Evolutionary conservation across 768 basidiomycete species (phyloP).

Genomic region (Pulveroboletus sp.): DNA sequence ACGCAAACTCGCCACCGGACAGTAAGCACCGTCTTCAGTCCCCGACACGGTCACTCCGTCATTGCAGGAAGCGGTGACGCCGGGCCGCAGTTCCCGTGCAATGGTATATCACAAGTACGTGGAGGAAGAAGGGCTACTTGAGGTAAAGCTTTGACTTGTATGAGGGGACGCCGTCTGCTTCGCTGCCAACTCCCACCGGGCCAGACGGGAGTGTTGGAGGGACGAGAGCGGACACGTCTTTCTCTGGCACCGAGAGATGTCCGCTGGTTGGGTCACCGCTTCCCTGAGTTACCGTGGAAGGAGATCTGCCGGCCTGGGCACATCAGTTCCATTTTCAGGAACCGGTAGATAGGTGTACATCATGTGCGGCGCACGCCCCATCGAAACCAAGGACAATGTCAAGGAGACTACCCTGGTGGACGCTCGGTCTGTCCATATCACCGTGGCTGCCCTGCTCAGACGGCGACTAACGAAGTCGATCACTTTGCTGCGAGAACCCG

Average conservation of each 20-base stretch:
- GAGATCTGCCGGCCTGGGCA: background rate
- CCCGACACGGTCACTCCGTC: slow-evolving; percentile 4
- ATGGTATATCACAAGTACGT: slow-evolving; percentile 6
- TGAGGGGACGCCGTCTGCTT: slow-evolving; percentile 3
- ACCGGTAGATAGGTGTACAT: background rate
- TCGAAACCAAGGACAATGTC: background rate
- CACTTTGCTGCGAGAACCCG: background rate
- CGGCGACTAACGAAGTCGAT: background rate
- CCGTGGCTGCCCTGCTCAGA: slow-evolving; percentile 1
- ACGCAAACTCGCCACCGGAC: slow-evolving; percentile 12
- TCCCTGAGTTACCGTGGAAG: slow-evolving; percentile 2
- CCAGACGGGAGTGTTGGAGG: background rate
- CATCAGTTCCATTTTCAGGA: background rate
- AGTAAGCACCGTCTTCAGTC: slow-evolving; percentile 3
- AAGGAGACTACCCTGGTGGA: background rate
- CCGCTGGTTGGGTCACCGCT: slow-evolving; percentile 1
- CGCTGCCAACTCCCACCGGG: slow-evolving; percentile 4
- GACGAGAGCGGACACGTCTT: slow-evolving; percentile 1
- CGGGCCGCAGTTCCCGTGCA: slow-evolving; percentile 8
- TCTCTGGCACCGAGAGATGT: background rate
- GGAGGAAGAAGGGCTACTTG: background rate
- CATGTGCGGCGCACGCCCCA: background rate
- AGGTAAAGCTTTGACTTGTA: slow-evolving; percentile 8
- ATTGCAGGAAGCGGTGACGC: slow-evolving; percentile 8
- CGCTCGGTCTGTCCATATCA: background rate